Evolutionary conservation across 352 stramenopile species (phyloP), one percentile per base, ranked within the genome.

Genomic region (Globisporangium spiculum): DNA sequence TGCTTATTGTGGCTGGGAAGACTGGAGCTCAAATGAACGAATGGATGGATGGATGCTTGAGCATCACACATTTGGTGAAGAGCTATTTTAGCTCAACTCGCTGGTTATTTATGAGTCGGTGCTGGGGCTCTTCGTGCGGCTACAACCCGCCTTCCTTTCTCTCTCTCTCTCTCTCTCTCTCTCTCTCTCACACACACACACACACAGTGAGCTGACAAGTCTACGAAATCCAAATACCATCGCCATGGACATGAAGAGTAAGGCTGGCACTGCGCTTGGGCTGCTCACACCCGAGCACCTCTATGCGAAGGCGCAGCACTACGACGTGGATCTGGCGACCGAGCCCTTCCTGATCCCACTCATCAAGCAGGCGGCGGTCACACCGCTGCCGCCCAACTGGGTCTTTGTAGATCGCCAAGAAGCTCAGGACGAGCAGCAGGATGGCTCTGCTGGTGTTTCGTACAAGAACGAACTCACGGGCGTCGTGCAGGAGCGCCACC

Each of bases 271-370:
- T 4, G 12, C 55, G 32, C 41, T 24, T 5, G 50, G 57, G 36
- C 26, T 69, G 20, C 70, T 89, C 34, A 71, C 76, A 1, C 81
- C 83, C 0, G 73, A 84, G 4, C 77, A 89, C 56, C 60, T 92
- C n/a, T 72, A 83, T 57, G 71, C 65, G 1, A 73, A 79, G 56
- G 83, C 81, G 8, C 59, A 56, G 32, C 68, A 62, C 32, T 81
- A 84, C 55, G 60, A 71, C 27, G 79, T 90, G 32, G 75, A 90
- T 41, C 66, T 92, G 26, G 57, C 55, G 48, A 59, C 32, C 6
- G 81, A 92, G 44, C 78, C 78, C 16, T 87, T 81, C 44, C 56
- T 92, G 38, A 57, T 89, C 16, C 72, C 73, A 32, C 60, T 90
- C 34, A 67, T 90, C 55, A 82, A 81, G 60, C 78, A 88, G 62